Evolutionary conservation across 2,329 filamentous ascomycete genomes (phyloP).

Genomic region (Catunica adiposa): DNA sequence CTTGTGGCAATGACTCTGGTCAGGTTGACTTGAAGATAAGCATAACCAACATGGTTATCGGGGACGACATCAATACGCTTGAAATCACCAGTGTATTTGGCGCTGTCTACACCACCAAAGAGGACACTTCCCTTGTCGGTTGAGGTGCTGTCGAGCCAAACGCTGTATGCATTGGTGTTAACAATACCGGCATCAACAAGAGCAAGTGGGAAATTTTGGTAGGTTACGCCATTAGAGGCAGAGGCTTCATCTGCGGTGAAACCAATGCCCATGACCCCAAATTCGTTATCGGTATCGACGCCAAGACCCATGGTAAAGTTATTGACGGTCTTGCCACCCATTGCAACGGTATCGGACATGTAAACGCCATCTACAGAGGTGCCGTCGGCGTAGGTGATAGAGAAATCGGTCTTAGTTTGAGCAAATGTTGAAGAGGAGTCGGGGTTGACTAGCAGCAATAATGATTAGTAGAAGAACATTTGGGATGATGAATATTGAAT

Average conservation of each 20-base stretch:
- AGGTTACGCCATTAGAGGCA: slow-evolving; percentile 19
- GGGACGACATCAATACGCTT: slow-evolving; percentile 39
- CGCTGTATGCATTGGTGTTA: slow-evolving; percentile 50
- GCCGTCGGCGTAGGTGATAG: slow-evolving; percentile 46
- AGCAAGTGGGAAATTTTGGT: slow-evolving; percentile 46
- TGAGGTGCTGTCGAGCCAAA: slow-evolving; percentile 47
- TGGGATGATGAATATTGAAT: not conserved
- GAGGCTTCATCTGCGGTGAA: slow-evolving; percentile 38
- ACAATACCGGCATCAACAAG: slow-evolving; percentile 48
- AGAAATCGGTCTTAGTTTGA: slow-evolving; percentile 30
- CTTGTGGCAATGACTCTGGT: slow-evolving; percentile 33
- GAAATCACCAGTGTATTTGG: slow-evolving; percentile 51
- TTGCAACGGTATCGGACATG: slow-evolving; percentile 38
- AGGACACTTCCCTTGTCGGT: slow-evolving; percentile 53
- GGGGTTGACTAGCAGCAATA: slow-evolving; percentile 26
- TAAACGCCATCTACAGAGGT: slow-evolving; percentile 42
- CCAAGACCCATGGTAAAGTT: slow-evolving; percentile 45
- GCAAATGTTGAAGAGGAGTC: slow-evolving; percentile 30
- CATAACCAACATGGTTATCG: slow-evolving; percentile 26
- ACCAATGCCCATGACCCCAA: slow-evolving; percentile 44
- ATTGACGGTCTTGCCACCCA: slow-evolving; percentile 34
- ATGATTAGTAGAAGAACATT: slow-evolving; percentile 14
- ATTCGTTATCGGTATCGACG: slow-evolving; percentile 34
- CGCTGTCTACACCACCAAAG: slow-evolving; percentile 66
- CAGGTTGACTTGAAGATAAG: slow-evolving; percentile 32